Base-by-base conservation (phyloP, 768 basidiomycete species). In the Cyathus striatus region DNA sequence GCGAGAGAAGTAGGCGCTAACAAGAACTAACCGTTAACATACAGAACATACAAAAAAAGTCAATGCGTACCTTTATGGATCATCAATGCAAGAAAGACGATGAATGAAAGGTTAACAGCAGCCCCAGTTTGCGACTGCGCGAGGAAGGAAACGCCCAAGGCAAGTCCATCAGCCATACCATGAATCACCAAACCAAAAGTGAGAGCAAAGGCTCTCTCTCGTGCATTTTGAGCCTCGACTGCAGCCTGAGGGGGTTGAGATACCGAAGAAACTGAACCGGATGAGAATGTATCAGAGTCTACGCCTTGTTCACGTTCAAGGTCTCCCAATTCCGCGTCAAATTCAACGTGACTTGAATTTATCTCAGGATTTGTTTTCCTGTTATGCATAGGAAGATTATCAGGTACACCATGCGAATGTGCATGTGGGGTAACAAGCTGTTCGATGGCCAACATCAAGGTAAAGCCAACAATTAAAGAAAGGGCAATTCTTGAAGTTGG, bases 1-100 rank as follows among this genome's bases (percentile, higher is more conserved):
- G 94, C 95, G 35, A 99, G 70, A 2, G 93, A 84, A 0, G 94
- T 93, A 1, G 95, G 95, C 0, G 87, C 94, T 95, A 52, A 24
- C 26, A 37, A 42, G 43, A 14, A 6, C 20, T 32, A n/a, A n/a
- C n/a, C n/a, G 6, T 40, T 21, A 7, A 9, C 14, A 10, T 40
- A 22, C 9, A 21, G 24, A 26, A 18, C 25, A 7, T 10, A 36
- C 12, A 18, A n/a, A 36, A 10, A 37, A 21, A 10, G 5, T 36
- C 14, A 33, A 18, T n/a, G 32, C 38, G 49, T 21, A 75, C 89
- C 88, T 77, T 98, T 98, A 64, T 98, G 96, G 17, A 98, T 70
- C 38, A 90, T 73, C 32, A 99, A 77, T 2, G 96, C 94, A 18
- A 96, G 57, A 58, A 98, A 98, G 3, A 99, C 86, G 33, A 97